These are phyloP conservation scores for Cercospora canescens DNA, from an alignment of 2,329 filamentous ascomycete species.

Conservation along the genomic window DNA sequence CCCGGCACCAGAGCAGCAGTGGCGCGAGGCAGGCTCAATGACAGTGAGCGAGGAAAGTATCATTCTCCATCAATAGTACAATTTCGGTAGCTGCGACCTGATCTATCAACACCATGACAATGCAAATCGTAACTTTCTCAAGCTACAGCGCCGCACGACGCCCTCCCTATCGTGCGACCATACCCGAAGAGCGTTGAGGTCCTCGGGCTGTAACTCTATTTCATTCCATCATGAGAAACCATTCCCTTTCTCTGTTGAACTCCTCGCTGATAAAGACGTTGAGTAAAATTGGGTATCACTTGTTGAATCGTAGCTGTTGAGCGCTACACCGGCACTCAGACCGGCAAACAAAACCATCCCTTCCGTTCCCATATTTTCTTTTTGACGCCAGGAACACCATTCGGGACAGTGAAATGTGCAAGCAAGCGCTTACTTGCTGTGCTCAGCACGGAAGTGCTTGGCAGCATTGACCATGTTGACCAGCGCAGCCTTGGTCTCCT, in stretches of 20 bases:
- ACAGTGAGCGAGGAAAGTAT: background rate
- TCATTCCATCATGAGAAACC: constrained; percentile 23
- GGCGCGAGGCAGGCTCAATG: background rate
- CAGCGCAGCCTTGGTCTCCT: constrained; percentile 95
- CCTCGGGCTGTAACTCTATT: constrained; percentile 22
- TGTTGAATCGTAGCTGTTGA: constrained; percentile 31
- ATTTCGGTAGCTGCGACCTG: constrained; percentile 15
- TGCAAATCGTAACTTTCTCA: constrained; percentile 7
- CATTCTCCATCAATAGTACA: constrained; percentile 16
- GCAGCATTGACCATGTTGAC: constrained; percentile 97
- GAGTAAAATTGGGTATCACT: constrained; percentile 34
- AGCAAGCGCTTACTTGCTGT: constrained; percentile 25
- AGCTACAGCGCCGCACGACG: constrained; percentile 12
- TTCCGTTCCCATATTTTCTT: constrained; percentile 13
- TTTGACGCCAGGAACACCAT: constrained; percentile 10
- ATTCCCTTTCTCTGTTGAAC: constrained; percentile 32
- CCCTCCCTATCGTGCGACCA: constrained; percentile 17
- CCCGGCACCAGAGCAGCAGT: background rate
- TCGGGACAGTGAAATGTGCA: constrained; percentile 10
- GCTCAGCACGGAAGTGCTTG: constrained; percentile 85
- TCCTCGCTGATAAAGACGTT: constrained; percentile 33
- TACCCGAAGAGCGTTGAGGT: constrained; percentile 32
- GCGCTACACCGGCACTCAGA: constrained; percentile 15
- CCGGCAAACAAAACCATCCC: constrained; percentile 16
- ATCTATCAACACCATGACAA: constrained; percentile 15